These are phyloP conservation scores for Sphenostylis stenocarpa DNA, from an alignment of 306 rosid species.

Conservation along the genomic window DNA sequence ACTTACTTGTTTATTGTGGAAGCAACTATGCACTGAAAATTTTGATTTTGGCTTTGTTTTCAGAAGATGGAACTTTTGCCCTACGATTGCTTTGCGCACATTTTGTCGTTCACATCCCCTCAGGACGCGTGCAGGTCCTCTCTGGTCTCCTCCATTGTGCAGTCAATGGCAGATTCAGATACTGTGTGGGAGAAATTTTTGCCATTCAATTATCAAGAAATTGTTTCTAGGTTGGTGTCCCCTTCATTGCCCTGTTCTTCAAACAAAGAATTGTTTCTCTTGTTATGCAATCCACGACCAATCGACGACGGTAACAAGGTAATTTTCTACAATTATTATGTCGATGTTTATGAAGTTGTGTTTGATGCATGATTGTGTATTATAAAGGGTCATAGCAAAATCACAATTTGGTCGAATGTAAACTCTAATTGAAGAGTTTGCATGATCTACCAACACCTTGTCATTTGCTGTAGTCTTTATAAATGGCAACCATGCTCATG, in stretches of 20 bases:
- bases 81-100: conserved; percentile 55
- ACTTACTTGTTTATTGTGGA: neutral
- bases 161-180: conserved; percentile 48
- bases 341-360: no score
- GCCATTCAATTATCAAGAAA: conserved; percentile 39
- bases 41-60: neutral
- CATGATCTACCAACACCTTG: neutral
- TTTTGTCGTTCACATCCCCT: conserved; percentile 56
- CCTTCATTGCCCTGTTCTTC: conserved; percentile 45
- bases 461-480: neutral
- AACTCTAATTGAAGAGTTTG: neutral
- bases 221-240: conserved; percentile 45
- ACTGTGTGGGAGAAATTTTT: conserved; percentile 51
- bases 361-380: conserved; percentile 1
- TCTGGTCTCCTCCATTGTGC: conserved; percentile 31
- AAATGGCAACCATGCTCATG: conserved; percentile 6
- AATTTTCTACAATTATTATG: neutral
- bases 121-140: conserved; percentile 45
- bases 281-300: conserved; percentile 51
- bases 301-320: conserved; percentile 55
- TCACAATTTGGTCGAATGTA: conserved; percentile 3
- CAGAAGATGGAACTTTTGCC: conserved; percentile 45
- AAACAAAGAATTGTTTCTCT: conserved; percentile 48
- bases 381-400: conserved; percentile 5
- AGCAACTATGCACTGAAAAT: neutral